Percentiles rank a stretch among this genome's conserved stretches.
phyloP scores from a whole-genome alignment of 257 asterid species.

The Solanum lignicaule region DNA sequence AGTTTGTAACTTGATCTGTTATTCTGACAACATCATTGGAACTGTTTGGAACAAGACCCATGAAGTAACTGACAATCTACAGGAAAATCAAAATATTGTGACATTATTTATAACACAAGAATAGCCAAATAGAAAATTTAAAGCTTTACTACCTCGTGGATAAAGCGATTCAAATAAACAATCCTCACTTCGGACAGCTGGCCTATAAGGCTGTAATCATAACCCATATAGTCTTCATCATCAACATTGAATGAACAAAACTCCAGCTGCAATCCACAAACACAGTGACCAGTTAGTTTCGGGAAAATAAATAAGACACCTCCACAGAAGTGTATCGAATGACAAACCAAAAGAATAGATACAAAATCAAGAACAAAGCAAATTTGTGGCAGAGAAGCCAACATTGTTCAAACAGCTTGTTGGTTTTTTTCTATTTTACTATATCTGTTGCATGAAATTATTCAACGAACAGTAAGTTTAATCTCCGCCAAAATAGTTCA shows the following conservation, averaged over 20 bases:
- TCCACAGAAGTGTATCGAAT: background rate
- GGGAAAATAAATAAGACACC: background rate
- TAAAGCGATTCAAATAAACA: constrained; percentile 86
- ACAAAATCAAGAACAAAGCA: background rate
- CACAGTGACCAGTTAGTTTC: background rate
- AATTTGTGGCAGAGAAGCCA: background rate
- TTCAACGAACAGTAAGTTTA: background rate
- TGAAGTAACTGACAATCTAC: constrained; percentile 78
- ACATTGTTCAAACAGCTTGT: background rate
- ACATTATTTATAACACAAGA: background rate
- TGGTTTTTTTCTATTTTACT: background rate
- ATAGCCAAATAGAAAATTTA: background rate
- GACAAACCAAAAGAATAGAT: background rate
- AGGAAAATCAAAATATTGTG: constrained; percentile 7
- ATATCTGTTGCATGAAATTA: background rate
- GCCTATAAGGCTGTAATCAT: constrained; percentile 85
- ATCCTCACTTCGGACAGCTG: constrained; percentile 91
- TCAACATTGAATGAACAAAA: constrained; percentile 73
- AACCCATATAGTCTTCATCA: constrained; percentile 92
- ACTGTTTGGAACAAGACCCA: constrained; percentile 84
- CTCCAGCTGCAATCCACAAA: constrained; percentile 42
- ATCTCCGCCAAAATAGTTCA: background rate
- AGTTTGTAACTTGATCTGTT: constrained; percentile 74
- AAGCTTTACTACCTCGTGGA: constrained; percentile 63
- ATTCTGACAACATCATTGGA: constrained; percentile 63